Conservation (phyloP, 257 asterid species). For the Penstemon davidsonii region DNA sequence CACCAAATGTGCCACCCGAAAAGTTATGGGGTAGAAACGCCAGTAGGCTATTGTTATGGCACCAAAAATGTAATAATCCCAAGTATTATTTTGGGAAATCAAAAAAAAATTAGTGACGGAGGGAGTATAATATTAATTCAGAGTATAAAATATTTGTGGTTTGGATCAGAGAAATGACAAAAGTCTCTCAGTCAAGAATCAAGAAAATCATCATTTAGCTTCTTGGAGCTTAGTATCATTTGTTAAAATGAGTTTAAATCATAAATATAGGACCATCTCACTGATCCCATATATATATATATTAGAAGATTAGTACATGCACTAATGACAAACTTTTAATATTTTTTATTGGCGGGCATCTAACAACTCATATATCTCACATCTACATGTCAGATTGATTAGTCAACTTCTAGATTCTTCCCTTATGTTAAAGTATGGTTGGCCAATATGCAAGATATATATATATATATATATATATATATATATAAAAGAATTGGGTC, state of each 20-base stretch:
- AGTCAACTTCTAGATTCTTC: conserved; percentile 40
- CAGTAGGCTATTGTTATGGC: too few species aligned
- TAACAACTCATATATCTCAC: conserved; percentile 32
- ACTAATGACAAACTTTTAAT: background rate
- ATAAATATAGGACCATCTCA: conserved; percentile 13
- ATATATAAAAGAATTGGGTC: background rate
- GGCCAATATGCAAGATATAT: background rate
- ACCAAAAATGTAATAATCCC: too few species aligned
- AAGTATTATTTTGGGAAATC: too few species aligned
- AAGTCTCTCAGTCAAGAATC: conserved; percentile 38
- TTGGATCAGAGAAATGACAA: conserved; percentile 28
- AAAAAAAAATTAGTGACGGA: conserved; percentile 10
- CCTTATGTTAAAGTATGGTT: background rate
- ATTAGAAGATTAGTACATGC: conserved; percentile 6
- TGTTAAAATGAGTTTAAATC: background rate
- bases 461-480: background rate
- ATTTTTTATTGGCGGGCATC: conserved; percentile 49
- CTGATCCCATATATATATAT: conserved; percentile 18
- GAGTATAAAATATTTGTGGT: background rate
- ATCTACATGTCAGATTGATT: conserved; percentile 29
- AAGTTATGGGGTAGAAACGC: too few species aligned
- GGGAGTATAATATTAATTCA: conserved; percentile 8
- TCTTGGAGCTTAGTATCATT: conserved; percentile 23
- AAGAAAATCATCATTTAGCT: conserved; percentile 29
- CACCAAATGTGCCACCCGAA: too few species aligned